Evolutionary conservation across 2,329 filamentous ascomycete species (phyloP).

Genomic region (Fusarium sp.): DNA sequence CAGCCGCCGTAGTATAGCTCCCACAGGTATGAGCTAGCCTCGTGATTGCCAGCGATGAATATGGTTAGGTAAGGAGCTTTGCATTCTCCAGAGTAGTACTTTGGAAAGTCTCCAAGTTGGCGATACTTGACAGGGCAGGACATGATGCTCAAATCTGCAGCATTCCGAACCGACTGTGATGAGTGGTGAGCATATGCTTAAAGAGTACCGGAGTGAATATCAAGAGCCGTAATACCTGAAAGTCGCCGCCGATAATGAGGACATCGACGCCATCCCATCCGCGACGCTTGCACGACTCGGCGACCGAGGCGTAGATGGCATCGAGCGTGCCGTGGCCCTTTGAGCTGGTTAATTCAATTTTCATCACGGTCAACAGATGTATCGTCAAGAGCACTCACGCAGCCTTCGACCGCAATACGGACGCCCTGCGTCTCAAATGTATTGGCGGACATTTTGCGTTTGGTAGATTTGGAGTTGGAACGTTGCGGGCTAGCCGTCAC

Average conservation of each 20-base stretch:
- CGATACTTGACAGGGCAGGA: conserved; percentile 91
- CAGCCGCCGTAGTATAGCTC: conserved; percentile 97
- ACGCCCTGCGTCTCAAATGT: conserved; percentile 62
- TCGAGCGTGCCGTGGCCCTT: conserved; percentile 93
- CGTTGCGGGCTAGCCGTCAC: conserved; percentile 29
- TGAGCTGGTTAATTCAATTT: conserved; percentile 40
- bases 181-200: conserved; percentile 19
- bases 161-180: conserved; percentile 83
- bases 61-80: conserved; percentile 89
- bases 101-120: conserved; percentile 89
- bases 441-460: conserved; percentile 47
- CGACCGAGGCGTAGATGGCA: conserved; percentile 87
- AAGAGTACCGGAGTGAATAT: not conserved
- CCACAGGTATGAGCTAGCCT: conserved; percentile 89
- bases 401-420: conserved; percentile 87
- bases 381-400: conserved; percentile 66
- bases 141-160: conserved; percentile 87
- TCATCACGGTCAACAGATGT: not conserved
- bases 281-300: conserved; percentile 74
- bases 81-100: conserved; percentile 87
- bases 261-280: conserved; percentile 87
- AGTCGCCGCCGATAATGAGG: conserved; percentile 95
- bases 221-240: conserved; percentile 71
- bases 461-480: conserved; percentile 25
- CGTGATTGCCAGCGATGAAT: conserved; percentile 95